A percentile compares a stretch with the other conserved stretches of the same genome.
These are phyloP conservation scores for Lotmaria passim DNA, from an alignment of 208 protist species.

Conservation along the genomic window DNA sequence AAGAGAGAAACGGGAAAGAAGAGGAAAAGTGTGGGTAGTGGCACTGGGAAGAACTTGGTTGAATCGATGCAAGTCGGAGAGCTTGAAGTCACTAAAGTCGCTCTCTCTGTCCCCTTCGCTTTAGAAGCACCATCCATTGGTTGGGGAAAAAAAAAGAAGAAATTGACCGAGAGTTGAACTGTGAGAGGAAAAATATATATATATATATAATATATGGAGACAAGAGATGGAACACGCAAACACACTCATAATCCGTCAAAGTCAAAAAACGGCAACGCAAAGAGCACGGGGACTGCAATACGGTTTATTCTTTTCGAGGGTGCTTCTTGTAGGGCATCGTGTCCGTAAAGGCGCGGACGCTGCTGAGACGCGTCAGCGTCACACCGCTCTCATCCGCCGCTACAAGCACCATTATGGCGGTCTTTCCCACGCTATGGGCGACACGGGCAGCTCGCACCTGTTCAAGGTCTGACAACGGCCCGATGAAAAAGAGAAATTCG, in stretches of 20 bases:
- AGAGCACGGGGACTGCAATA: too few relatives aligned
- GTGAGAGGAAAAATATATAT: too few relatives aligned
- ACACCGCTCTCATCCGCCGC: conserved; percentile 6
- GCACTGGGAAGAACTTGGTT: too few relatives aligned
- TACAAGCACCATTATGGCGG: conserved; percentile 30
- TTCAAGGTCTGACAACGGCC: conserved; percentile 49
- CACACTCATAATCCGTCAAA: conserved; percentile 4
- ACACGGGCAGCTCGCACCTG: conserved; percentile 47
- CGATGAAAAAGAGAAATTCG: conserved; percentile 58
- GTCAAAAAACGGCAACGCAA: too few relatives aligned
- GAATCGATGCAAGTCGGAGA: too few relatives aligned
- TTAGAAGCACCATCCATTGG: too few relatives aligned
- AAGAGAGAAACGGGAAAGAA: neutral
- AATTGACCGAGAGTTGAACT: too few relatives aligned
- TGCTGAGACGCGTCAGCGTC: neutral
- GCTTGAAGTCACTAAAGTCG: too few relatives aligned
- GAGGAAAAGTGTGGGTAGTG: conserved; percentile 2
- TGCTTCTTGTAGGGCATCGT: neutral
- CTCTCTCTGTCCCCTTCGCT: too few relatives aligned
- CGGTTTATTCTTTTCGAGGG: too few relatives aligned
- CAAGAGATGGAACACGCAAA: neutral
- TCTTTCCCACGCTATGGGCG: conserved; percentile 65
- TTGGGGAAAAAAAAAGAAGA: too few relatives aligned
- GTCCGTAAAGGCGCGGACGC: neutral
- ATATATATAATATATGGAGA: too few relatives aligned